These are phyloP conservation scores for Plantago coronopus DNA, from an alignment of 305 asterid species.

Conservation along the genomic window DNA sequence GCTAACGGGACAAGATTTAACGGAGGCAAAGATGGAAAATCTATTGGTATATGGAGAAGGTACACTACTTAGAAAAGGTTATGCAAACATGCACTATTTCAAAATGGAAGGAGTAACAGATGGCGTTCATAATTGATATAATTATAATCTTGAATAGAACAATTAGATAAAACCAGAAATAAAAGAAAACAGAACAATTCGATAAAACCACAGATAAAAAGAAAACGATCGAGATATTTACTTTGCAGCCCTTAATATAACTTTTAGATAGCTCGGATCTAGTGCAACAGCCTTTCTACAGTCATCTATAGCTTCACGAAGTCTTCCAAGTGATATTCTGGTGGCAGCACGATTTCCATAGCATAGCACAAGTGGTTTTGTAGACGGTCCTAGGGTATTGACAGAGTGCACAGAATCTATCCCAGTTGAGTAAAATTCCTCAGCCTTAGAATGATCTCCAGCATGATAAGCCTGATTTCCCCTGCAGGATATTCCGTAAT, in stretches of 20 bases:
- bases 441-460: slow-evolving; percentile 67
- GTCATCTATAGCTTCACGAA: slow-evolving; percentile 84
- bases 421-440: slow-evolving; percentile 73
- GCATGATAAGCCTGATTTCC: slow-evolving; percentile 83
- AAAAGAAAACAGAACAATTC: slow-evolving; percentile 5
- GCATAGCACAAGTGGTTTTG: slow-evolving; percentile 65
- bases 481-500: slow-evolving; percentile 41
- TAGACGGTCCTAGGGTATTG: slow-evolving; percentile 32
- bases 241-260: slow-evolving; percentile 81
- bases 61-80: too few species aligned
- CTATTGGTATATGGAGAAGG: too few species aligned
- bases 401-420: slow-evolving; percentile 42
- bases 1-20: too few species aligned
- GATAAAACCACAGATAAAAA: slow-evolving; percentile 13
- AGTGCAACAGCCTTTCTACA: slow-evolving; percentile 68
- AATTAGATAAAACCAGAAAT: slow-evolving; percentile 14
- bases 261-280: slow-evolving; percentile 70
- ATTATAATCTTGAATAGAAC: slow-evolving; percentile 6
- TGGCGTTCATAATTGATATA: slow-evolving; percentile 1
- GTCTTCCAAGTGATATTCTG: slow-evolving; percentile 77
- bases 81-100: too few species aligned
- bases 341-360: slow-evolving; percentile 98
- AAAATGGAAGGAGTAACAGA: neutral
- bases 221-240: slow-evolving; percentile 43
- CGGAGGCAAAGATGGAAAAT: too few species aligned